Percentiles rank a stretch among this genome's conserved stretches.
Conservation (phyloP, 345 rosid genomes). For the Hevea brasiliensis region DNA sequence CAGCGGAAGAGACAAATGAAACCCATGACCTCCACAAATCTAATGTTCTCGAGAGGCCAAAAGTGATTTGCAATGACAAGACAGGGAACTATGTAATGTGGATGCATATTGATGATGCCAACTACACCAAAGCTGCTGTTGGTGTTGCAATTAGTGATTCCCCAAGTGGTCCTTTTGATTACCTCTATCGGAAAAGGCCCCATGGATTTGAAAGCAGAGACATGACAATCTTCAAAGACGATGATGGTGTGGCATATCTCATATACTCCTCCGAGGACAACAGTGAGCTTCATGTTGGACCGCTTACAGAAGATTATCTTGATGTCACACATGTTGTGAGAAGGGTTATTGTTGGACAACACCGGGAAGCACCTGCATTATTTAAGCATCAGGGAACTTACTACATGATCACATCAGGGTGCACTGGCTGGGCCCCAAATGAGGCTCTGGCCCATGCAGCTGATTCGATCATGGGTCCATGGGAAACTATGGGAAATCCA, state of each 20-base stretch:
- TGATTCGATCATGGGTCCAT: constrained; percentile 84
- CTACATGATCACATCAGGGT: constrained; percentile 91
- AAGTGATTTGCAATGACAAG: constrained; percentile 74
- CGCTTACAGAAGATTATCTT: constrained; percentile 66
- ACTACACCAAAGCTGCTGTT: constrained; percentile 91
- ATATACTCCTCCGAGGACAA: constrained; percentile 86
- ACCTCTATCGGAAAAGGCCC: constrained; percentile 73
- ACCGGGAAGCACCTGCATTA: constrained; percentile 87
- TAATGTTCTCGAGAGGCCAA: constrained; percentile 92
- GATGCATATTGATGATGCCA: constrained; percentile 93
- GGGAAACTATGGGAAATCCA: constrained; percentile 95
- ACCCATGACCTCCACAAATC: constrained; percentile 77
- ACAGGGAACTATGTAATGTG: constrained; percentile 88
- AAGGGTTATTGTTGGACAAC: constrained; percentile 66
- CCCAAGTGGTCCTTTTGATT: constrained; percentile 80
- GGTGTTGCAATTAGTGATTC: constrained; percentile 73
- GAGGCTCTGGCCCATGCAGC: constrained; percentile 87
- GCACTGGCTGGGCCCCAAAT: constrained; percentile 97
- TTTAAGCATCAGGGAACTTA: constrained; percentile 75
- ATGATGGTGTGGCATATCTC: constrained; percentile 69
- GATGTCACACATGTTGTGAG: constrained; percentile 53
- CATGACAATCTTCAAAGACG: constrained; percentile 94
- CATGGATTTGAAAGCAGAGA: constrained; percentile 87
- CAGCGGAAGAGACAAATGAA: constrained; percentile 67
- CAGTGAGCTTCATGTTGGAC: constrained; percentile 87